Percentiles rank a stretch among this genome's conserved stretches.
phyloP scores from a whole-genome alignment of 139 green algal genomes.

The Ostreobium quekettii region DNA sequence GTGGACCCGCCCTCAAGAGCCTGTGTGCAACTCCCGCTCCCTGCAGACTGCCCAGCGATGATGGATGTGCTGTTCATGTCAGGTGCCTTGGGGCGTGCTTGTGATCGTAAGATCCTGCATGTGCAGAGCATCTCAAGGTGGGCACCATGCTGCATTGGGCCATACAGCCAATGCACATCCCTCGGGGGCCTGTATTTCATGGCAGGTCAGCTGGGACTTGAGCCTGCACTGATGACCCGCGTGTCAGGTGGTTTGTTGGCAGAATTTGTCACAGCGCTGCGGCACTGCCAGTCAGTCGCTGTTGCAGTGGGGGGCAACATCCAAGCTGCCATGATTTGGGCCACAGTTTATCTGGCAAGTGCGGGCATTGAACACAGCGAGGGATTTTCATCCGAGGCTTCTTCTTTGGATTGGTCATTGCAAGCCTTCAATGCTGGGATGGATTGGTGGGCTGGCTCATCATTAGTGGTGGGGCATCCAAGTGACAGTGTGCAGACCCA shows the following conservation, averaged over 20 bases:
- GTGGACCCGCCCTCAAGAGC: slow-evolving; percentile 67
- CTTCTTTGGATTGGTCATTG: not conserved
- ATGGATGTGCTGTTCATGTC: slow-evolving; percentile 3
- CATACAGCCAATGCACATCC: slow-evolving; percentile 76
- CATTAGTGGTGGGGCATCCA: not conserved
- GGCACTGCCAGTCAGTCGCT: slow-evolving; percentile 17
- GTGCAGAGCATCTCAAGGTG: slow-evolving; percentile 93
- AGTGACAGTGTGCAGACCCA: too few species aligned
- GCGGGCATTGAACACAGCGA: not conserved
- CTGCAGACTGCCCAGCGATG: not conserved
- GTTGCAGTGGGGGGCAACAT: slow-evolving; percentile 9
- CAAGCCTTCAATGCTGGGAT: not conserved
- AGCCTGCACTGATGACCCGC: slow-evolving; percentile 20
- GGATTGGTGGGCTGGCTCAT: not conserved
- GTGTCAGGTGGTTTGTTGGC: not conserved
- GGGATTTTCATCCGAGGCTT: too few species aligned
- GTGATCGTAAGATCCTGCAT: slow-evolving; percentile 68
- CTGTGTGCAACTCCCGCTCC: slow-evolving; percentile 55
- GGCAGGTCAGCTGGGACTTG: slow-evolving; percentile 47
- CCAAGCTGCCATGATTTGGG: not conserved
- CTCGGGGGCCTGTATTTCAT: slow-evolving; percentile 28
- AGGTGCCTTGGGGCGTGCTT: not conserved
- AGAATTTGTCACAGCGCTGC: slow-evolving; percentile 3
- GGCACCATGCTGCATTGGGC: slow-evolving; percentile 93
- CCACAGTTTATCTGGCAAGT: not conserved